These are phyloP conservation scores for Casaregolazyma lundiana DNA, from an alignment of 1,139 yeast species.

Conservation along the genomic window DNA sequence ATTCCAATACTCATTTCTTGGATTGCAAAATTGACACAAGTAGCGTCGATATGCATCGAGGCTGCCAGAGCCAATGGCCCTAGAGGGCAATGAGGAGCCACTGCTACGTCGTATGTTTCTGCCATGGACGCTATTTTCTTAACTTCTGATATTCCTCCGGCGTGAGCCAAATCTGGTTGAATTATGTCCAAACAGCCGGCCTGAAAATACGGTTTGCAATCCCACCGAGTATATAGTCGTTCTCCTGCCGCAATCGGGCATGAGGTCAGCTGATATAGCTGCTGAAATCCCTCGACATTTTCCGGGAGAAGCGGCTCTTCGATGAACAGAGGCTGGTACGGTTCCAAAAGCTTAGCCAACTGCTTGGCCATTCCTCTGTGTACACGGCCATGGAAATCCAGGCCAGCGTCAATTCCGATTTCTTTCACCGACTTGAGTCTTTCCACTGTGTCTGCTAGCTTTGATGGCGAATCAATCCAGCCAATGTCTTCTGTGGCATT, in stretches of 20 bases:
- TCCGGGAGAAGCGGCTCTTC: conserved; percentile 34
- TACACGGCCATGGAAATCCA: conserved; percentile 31
- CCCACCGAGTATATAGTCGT: conserved; percentile 30
- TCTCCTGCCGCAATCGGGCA: conserved; percentile 33
- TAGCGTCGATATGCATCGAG: conserved; percentile 27
- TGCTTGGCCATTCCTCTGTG: conserved; percentile 33
- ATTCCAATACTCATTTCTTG: conserved; percentile 28
- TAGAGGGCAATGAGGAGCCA: conserved; percentile 34
- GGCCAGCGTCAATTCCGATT: conserved; percentile 30
- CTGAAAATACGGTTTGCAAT: conserved; percentile 28
- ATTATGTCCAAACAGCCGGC: conserved; percentile 30
- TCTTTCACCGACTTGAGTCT: conserved; percentile 26
- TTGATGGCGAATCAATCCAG: conserved; percentile 30
- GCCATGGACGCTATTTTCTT: conserved; percentile 30
- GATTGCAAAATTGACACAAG: conserved; percentile 28
- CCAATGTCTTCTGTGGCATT: conserved; percentile 30
- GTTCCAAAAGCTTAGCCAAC: conserved; percentile 28
- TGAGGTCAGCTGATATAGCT: conserved; percentile 27
- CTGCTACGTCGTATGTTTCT: conserved; percentile 31
- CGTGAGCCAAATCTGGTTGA: conserved; percentile 33
- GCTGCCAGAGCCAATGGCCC: conserved; percentile 34
- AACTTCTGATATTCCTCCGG: conserved; percentile 32
- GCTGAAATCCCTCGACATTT: conserved; percentile 28
- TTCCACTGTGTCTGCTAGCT: conserved; percentile 27
- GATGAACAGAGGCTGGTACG: conserved; percentile 29